Percentiles rank a stretch among this genome's conserved stretches.
Evolutionary conservation across 2,329 filamentous ascomycete species (phyloP).

Genomic region (Calonectria crousiana): DNA sequence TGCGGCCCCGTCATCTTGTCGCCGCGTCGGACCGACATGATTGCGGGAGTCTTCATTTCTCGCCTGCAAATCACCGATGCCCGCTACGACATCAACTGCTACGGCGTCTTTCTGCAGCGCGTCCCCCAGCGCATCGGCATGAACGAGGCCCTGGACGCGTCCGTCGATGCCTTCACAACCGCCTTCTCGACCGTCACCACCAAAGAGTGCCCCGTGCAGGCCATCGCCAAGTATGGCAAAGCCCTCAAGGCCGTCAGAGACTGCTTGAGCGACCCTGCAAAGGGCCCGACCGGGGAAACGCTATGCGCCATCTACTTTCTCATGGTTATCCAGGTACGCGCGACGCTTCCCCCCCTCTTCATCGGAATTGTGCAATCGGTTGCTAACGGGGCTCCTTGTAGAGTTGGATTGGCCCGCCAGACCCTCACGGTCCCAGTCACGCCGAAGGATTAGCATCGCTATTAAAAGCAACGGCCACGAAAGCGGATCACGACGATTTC

Average conservation of each 20-base stretch:
- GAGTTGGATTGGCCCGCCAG: constrained; percentile 48
- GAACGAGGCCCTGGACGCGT: constrained; percentile 59
- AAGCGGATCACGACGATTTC: constrained; percentile 42
- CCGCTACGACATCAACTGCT: constrained; percentile 60
- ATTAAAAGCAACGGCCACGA: constrained; percentile 42
- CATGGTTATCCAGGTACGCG: constrained; percentile 51
- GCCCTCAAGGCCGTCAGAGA: constrained; percentile 45
- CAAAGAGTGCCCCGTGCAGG: constrained; percentile 30
- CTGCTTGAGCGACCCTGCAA: constrained; percentile 43
- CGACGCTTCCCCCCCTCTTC: background rate
- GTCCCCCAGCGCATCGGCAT: constrained; percentile 59
- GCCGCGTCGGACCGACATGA: constrained; percentile 45
- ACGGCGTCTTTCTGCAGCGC: constrained; percentile 59
- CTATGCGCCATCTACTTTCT: constrained; percentile 54
- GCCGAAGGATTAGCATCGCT: constrained; percentile 49
- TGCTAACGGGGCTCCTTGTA: constrained; percentile 5
- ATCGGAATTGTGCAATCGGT: no score
- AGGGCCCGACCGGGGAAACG: constrained; percentile 46
- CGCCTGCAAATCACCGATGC: constrained; percentile 55
- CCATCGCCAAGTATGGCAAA: constrained; percentile 47
- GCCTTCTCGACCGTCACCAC: constrained; percentile 41
- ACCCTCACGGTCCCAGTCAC: constrained; percentile 43
- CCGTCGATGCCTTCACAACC: constrained; percentile 47
- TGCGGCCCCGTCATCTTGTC: constrained; percentile 34
- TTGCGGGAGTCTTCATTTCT: constrained; percentile 43